Base-by-base conservation (phyloP, 306 rosid genomes). In the Biancaea sappan region DNA sequence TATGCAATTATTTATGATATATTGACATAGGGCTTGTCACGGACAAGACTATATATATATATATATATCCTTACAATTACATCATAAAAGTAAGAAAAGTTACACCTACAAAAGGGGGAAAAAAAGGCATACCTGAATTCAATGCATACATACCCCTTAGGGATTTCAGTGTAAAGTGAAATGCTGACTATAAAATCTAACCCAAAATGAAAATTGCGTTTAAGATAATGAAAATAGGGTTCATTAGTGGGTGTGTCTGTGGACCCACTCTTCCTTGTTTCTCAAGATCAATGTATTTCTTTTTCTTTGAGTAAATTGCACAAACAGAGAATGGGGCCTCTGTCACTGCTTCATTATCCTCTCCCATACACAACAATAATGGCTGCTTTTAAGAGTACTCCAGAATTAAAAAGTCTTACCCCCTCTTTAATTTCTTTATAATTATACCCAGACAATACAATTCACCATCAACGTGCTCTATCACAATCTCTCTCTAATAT, bases 401-500 rank as follows among this genome's bases (percentile, higher is more conserved):
- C 31, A 66, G 76, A 76, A 76, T 67, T 76, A 4, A 83, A 4
- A 83, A 80, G 69, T 22, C 29, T 35, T 66, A 51, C 24, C 51
- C 82, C n/a, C n/a, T n/a, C n/a, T n/a, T n/a, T n/a, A n/a, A 50
- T 60, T 41, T 83, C 24, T 74, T 58, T n/a, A 65, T 75, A 72
- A 69, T 58, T n/a, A 65, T 75, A 72, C 61, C 77, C 78, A 50
- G 81, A 70, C 80, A 78, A 79, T 69, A 47, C 78, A 16, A 35
- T 67, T 66, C 69, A 74, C 47, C 80, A 62, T 24, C 34, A 47
- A 69, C 56, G 76, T 76, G 75, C 80, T 82, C 53, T 64, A 82
- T 68, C 44, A 69, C n/a, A 46, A 74, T 53, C 57, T 54, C 53
- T 37, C 48, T 47, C 62, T 19, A 41, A 75, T 59, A 37, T 75